Evolutionary conservation across 1,284 basidiomycete genomes (phyloP).

Genomic region (Sporisorium graminicola): DNA sequence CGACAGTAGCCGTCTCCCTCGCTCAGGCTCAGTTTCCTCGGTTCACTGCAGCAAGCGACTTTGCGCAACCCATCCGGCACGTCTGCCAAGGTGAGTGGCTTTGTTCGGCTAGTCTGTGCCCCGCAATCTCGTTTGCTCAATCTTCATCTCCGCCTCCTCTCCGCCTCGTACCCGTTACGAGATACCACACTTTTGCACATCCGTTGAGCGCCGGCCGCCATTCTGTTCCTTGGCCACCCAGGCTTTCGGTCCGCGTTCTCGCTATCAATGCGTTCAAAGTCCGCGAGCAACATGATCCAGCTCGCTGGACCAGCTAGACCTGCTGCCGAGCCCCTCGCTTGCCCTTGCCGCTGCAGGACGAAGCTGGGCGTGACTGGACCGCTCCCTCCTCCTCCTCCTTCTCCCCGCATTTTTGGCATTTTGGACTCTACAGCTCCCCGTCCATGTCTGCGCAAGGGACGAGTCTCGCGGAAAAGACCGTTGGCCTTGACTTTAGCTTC

Average conservation of each 20-base stretch:
- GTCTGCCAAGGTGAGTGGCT: constrained; percentile 5
- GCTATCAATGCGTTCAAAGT: background rate
- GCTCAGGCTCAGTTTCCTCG: background rate
- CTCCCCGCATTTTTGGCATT: background rate
- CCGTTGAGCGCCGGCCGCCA: no score
- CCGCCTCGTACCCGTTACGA: no score
- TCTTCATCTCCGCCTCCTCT: no score
- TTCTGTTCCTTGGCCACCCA: background rate
- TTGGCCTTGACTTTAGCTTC: background rate
- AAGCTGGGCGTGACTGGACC: background rate
- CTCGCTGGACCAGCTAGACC: no score
- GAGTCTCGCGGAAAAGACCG: background rate
- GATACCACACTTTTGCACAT: no score
- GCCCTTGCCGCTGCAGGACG: background rate
- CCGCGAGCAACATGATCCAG: background rate
- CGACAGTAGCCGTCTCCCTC: no score
- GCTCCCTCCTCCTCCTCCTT: background rate
- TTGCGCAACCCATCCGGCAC: background rate
- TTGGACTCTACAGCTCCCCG: background rate
- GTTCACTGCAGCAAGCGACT: background rate
- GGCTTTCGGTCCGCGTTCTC: constrained; percentile 4
- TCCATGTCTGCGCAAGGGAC: background rate
- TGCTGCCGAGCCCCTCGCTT: no score
- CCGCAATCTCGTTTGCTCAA: background rate
- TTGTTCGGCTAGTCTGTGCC: constrained; percentile 3